These are phyloP conservation scores for Podaxis sp. DNA, from an alignment of 768 basidiomycete genomes.

Conservation along the genomic window DNA sequence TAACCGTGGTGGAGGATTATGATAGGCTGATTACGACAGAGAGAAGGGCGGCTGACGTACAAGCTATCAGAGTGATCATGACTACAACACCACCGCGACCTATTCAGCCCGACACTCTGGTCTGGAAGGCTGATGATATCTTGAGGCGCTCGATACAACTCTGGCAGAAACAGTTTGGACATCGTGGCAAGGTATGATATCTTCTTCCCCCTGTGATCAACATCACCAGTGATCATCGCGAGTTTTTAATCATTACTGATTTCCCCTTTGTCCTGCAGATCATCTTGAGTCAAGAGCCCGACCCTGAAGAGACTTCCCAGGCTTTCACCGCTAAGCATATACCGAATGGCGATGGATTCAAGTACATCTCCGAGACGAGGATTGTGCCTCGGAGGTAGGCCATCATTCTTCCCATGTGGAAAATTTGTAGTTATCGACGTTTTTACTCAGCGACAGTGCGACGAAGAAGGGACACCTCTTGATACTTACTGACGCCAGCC, in stretches of 20 bases:
- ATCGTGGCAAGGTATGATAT: conserved; percentile 62
- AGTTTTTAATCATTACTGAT: conserved; percentile 14
- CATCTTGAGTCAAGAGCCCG: conserved; percentile 70
- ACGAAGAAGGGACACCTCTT: conserved; percentile 84
- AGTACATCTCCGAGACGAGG: conserved; percentile 70
- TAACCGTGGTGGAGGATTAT: conserved; percentile 88
- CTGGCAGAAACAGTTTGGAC: conserved; percentile 84
- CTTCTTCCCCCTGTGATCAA: not conserved
- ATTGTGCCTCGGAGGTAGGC: conserved; percentile 68
- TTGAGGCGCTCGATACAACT: conserved; percentile 64
- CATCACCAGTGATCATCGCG: too few relatives aligned
- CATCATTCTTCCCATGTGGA: conserved; percentile 6
- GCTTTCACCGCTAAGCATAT: conserved; percentile 28
- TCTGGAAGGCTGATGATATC: conserved; percentile 65
- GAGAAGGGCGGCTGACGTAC: conserved; percentile 80
- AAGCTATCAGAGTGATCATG: conserved; percentile 79
- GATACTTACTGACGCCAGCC: conserved; percentile 76
- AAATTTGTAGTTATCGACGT: not conserved
- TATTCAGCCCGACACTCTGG: conserved; percentile 45
- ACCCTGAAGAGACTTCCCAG: conserved; percentile 43
- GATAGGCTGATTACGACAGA: conserved; percentile 67
- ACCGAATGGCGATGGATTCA: conserved; percentile 47
- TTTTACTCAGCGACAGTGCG: conserved; percentile 56
- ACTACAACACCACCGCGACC: conserved; percentile 47
- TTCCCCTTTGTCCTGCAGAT: conserved; percentile 46